A percentile compares a stretch with the other conserved stretches of the same genome.
Conservation (phyloP, 2,329 filamentous ascomycete species). For the Biscogniauxia mediterranea region DNA sequence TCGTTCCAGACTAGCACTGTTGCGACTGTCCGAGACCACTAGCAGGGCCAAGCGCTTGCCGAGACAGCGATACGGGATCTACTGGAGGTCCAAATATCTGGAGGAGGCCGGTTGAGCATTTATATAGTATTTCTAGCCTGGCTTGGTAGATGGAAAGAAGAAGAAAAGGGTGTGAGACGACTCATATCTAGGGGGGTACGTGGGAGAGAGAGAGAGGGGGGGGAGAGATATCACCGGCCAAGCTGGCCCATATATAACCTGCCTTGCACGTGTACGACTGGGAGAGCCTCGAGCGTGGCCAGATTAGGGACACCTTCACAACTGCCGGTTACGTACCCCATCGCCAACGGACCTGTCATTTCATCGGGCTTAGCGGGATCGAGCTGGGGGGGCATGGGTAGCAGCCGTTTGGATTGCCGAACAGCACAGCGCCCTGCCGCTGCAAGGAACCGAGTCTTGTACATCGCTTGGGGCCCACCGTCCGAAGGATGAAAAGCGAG, state of each 20-base stretch:
- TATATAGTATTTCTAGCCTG: neutral
- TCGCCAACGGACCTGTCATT: slow-evolving; percentile 16
- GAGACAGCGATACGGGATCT: neutral
- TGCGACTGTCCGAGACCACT: slow-evolving; percentile 11
- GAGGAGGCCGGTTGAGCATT: neutral
- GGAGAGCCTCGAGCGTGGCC: slow-evolving; percentile 7
- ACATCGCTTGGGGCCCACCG: slow-evolving; percentile 6
- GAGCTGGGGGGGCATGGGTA: slow-evolving; percentile 8
- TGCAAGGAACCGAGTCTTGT: slow-evolving; percentile 13
- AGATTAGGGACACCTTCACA: slow-evolving; percentile 8
- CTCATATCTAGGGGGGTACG: too few relatives aligned
- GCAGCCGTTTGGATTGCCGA: slow-evolving; percentile 19
- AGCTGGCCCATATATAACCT: slow-evolving; percentile 14
- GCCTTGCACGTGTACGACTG: slow-evolving; percentile 22
- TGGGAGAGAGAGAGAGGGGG: slow-evolving; percentile 6
- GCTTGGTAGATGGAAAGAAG: neutral
- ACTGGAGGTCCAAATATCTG: neutral
- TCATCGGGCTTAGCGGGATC: slow-evolving; percentile 13
- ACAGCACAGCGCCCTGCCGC: slow-evolving; percentile 13
- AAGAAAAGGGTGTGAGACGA: slow-evolving; percentile 3
- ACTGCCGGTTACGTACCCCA: slow-evolving; percentile 18
- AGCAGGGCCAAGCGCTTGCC: neutral
- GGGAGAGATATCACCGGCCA: slow-evolving; percentile 11
- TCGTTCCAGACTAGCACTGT: neutral
- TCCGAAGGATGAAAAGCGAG: neutral